Conservation (phyloP, 78 protist species). For the Cavenderia fasciculata region DNA sequence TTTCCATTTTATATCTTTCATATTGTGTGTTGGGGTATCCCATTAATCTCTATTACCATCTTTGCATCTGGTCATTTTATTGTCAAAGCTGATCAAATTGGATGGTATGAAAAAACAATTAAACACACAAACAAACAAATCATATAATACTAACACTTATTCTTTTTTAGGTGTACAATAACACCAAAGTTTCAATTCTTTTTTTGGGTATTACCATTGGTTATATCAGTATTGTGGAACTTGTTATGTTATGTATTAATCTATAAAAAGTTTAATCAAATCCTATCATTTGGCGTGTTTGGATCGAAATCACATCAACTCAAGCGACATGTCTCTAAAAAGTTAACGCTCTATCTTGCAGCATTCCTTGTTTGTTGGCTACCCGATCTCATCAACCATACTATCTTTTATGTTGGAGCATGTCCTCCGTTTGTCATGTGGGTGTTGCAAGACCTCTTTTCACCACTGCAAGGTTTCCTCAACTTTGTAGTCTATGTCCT, state of each 20-base stretch:
- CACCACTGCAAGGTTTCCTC: constrained; percentile 2
- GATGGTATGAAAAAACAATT: no score
- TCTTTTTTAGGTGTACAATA: background rate
- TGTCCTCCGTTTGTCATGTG: constrained; percentile 40
- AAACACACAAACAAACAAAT: background rate
- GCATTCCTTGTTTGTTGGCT: constrained; percentile 32
- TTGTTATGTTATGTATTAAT: constrained; percentile 30
- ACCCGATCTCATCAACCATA: constrained; percentile 31
- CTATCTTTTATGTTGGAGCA: constrained; percentile 1
- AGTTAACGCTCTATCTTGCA: constrained; percentile 7
- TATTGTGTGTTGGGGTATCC: constrained; percentile 3
- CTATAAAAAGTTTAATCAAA: constrained; percentile 2
- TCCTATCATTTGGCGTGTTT: constrained; percentile 17
- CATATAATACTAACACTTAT: no score
- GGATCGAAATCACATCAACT: background rate
- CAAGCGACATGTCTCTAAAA: background rate
- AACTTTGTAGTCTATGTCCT: constrained; percentile 24
- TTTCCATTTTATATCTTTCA: constrained; percentile 3
- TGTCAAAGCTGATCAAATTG: background rate
- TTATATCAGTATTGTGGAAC: constrained; percentile 29
- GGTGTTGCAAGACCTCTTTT: constrained; percentile 42
- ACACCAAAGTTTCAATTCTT: constrained; percentile 14
- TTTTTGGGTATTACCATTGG: constrained; percentile 47
- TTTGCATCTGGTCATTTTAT: background rate
- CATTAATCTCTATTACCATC: background rate